Percentiles rank a stretch among this genome's conserved stretches.
These are phyloP conservation scores for Raffaelea ambrosiae DNA, from an alignment of 2,329 filamentous ascomycete genomes.

Conservation along the genomic window DNA sequence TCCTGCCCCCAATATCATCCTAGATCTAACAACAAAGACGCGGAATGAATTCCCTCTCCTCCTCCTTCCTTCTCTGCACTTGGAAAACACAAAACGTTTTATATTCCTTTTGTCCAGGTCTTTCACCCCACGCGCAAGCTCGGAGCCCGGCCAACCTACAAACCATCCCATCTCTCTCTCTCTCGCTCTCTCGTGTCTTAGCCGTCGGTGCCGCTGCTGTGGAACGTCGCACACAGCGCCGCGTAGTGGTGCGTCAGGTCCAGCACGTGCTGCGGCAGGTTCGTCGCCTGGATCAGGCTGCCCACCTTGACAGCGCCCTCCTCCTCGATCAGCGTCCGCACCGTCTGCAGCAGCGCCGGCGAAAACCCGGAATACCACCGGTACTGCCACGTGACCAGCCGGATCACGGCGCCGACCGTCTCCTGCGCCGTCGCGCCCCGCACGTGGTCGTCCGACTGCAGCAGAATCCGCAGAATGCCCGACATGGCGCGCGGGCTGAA, in stretches of 20 bases:
- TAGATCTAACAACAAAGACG: no score
- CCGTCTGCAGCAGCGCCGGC: conserved; percentile 76
- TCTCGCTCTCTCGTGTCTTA: conserved; percentile 27
- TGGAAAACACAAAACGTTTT: no score
- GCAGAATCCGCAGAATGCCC: conserved; percentile 69
- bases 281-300: conserved; percentile 94
- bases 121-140: no score
- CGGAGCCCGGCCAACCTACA: not conserved
- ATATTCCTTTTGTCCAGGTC: no score
- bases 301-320: conserved; percentile 96
- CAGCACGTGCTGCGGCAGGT: conserved; percentile 82
- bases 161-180: not conserved
- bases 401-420: conserved; percentile 76
- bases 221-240: conserved; percentile 85
- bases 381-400: conserved; percentile 95
- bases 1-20: no score
- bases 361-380: conserved; percentile 99
- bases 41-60: no score
- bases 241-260: conserved; percentile 96
- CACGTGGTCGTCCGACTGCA: no score
- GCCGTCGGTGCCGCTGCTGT: conserved; percentile 85
- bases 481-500: conserved; percentile 91
- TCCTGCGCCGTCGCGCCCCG: conserved; percentile 42
- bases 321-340: conserved; percentile 90
- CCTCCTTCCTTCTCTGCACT: no score